A percentile compares a stretch with the other conserved stretches of the same genome.
These are phyloP conservation scores for Discostella pseudostelligera DNA, from an alignment of 108 stramenopile species.

Conservation along the genomic window DNA sequence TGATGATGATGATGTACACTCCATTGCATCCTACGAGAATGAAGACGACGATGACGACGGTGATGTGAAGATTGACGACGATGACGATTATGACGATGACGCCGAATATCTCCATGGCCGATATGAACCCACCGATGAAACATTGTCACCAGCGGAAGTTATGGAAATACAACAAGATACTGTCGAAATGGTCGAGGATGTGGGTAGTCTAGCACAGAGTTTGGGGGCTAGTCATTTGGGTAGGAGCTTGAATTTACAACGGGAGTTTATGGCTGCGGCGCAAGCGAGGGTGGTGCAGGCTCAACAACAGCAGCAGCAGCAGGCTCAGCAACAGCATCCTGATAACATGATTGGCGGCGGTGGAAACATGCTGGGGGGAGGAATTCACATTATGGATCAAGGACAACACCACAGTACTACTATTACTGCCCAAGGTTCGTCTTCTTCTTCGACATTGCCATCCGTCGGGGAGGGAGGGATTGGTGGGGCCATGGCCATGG, in stretches of 20 bases:
- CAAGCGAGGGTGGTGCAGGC: slow-evolving; percentile 24
- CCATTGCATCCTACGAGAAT: slow-evolving; percentile 9
- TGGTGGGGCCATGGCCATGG: slow-evolving; percentile 71
- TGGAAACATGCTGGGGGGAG: slow-evolving; percentile 1
- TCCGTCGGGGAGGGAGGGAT: slow-evolving; percentile 44
- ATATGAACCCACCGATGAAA: slow-evolving; percentile 70
- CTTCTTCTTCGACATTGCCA: background rate
- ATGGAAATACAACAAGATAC: slow-evolving; percentile 61
- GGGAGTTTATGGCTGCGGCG: slow-evolving; percentile 51
- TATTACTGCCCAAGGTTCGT: background rate
- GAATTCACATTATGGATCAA: slow-evolving; percentile 11
- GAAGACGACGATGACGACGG: slow-evolving; percentile 5
- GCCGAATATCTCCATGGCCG: slow-evolving; percentile 59
- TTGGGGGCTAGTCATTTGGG: slow-evolving; percentile 83
- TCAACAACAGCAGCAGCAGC: slow-evolving; percentile 25
- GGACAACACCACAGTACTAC: background rate
- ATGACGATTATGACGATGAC: slow-evolving; percentile 57
- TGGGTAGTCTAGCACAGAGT: slow-evolving; percentile 80
- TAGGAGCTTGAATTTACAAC: slow-evolving; percentile 69
- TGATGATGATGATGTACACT: slow-evolving; percentile 21
- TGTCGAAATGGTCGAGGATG: slow-evolving; percentile 89
- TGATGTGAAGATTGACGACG: background rate
- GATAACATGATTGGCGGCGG: background rate
- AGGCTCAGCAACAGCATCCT: slow-evolving; percentile 2
- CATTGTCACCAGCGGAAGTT: slow-evolving; percentile 66